phyloP scores from a whole-genome alignment of 306 rosid species.

The Trifolium pratense region DNA sequence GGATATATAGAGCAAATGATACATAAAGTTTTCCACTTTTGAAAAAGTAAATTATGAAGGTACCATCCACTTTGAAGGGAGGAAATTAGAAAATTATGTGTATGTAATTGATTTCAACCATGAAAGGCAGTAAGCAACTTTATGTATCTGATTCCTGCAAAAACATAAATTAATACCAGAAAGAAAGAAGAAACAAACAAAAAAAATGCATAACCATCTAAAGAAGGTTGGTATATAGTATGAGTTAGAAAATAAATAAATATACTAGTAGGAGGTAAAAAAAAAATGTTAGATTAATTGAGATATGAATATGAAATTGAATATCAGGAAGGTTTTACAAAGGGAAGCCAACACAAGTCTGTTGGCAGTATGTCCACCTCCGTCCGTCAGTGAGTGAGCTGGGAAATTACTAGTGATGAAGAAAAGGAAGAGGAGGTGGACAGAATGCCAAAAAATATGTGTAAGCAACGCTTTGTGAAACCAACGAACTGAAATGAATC shows the following conservation, averaged over 20 bases:
- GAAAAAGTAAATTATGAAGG: background rate
- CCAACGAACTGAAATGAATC: conserved; percentile 36
- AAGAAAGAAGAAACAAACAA: background rate
- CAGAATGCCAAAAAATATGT: conserved; percentile 98
- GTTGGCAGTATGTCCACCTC: conserved; percentile 99
- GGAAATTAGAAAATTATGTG: background rate
- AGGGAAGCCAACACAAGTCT: conserved; percentile 73
- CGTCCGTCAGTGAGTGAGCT: too few species aligned
- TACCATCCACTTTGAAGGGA: background rate
- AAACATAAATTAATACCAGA: too few species aligned
- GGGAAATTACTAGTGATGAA: too few species aligned
- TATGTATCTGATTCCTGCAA: too few species aligned
- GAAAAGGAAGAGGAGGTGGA: conserved; percentile 69
- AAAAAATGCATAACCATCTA: background rate
- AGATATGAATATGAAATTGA: background rate
- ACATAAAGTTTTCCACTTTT: background rate
- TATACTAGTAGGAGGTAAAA: too few species aligned
- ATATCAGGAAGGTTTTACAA: conserved; percentile 68
- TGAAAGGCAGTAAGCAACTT: background rate
- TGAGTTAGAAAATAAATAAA: too few species aligned
- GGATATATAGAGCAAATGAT: too few species aligned
- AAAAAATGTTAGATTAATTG: too few species aligned
- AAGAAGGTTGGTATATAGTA: background rate
- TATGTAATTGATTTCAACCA: background rate
- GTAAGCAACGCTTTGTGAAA: conserved; percentile 73